Evolutionary conservation across 441 rosid species (phyloP), one percentile per base, ranked within the genome.

Genomic region (Gossypium trilobum): DNA sequence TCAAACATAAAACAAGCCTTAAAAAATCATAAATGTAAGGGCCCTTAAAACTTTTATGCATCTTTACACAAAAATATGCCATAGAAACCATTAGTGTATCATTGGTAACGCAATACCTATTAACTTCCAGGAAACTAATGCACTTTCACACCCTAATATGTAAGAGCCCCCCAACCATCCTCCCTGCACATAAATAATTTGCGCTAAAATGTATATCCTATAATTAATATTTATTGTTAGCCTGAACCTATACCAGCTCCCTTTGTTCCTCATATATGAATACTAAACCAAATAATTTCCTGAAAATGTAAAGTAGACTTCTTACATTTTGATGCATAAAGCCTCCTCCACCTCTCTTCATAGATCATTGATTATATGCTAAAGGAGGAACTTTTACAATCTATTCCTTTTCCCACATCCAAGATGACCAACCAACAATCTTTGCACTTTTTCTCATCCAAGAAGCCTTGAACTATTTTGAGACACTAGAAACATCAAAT

Each of bases 291-390:
- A n/a, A n/a, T 22, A 65, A 46, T 23, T 46, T 66, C 39, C 20
- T 11, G 20, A 46, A 66, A 46, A n/a, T 48, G 55, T 67, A 67
- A 25, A 7, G 39, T 14, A 25, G 13, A 48, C 25, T 48, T 67
- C 71, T 46, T 14, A 67, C 54, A 39, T 46, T 51, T 46, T 10
- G 70, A 67, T 67, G 42, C 22, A 23, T 48, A 67, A 48, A 65
- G 14, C 23, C 20, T 67, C 57, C 2, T 50, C 23, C 71, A 67
- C 8, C 23, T 67, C 71, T 48, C 42, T 1, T 46, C 16, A 46
- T 10, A n/a, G 39, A 48, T 25, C 39, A 6, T 48, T n/a, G 7
- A 48, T n/a, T 13, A 8, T 23, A 67, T n/a, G 42, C 57, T 48
- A n/a, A 67, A 48, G 3, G 13, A 22, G 55, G 13, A 65, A 13